These are phyloP conservation scores for Phyllosticta paracitricarpa DNA, from an alignment of 2,329 filamentous ascomycete species.

Conservation along the genomic window DNA sequence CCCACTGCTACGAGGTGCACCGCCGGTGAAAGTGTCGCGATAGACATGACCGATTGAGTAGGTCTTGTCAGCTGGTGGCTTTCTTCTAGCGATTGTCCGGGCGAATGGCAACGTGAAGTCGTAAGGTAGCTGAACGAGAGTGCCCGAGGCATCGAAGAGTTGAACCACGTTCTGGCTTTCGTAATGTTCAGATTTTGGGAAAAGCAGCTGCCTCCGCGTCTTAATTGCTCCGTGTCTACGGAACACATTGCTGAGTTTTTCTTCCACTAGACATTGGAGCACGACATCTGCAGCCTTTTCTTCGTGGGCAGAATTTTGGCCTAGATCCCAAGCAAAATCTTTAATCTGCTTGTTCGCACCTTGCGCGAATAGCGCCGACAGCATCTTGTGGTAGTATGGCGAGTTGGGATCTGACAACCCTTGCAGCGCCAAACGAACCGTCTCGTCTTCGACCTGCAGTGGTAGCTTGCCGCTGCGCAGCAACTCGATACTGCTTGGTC, in stretches of 20 bases:
- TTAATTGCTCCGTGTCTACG: slow-evolving; percentile 84
- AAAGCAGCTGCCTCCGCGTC: slow-evolving; percentile 60
- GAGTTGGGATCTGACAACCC: slow-evolving; percentile 74
- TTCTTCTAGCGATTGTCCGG: slow-evolving; percentile 65
- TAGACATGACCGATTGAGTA: slow-evolving; percentile 86
- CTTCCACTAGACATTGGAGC: slow-evolving; percentile 63
- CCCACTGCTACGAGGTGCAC: slow-evolving; percentile 70
- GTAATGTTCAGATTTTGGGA: slow-evolving; percentile 77
- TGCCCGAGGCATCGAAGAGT: slow-evolving; percentile 72
- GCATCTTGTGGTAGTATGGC: slow-evolving; percentile 80
- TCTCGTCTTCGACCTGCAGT: slow-evolving; percentile 86
- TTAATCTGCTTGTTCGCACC: slow-evolving; percentile 64
- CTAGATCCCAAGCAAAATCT: slow-evolving; percentile 48
- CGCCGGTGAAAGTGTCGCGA: slow-evolving; percentile 65
- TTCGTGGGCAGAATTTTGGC: slow-evolving; percentile 19
- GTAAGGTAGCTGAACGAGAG: slow-evolving; percentile 86
- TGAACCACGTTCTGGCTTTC: slow-evolving; percentile 58
- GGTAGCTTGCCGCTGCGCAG: slow-evolving; percentile 80
- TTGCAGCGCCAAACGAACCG: slow-evolving; percentile 71
- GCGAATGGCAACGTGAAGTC: slow-evolving; percentile 87
- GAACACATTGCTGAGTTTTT: slow-evolving; percentile 68
- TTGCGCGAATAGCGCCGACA: slow-evolving; percentile 72
- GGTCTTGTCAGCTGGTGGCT: slow-evolving; percentile 58
- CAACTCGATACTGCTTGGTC: slow-evolving; percentile 73
- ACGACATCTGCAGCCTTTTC: slow-evolving; percentile 48